Conservation (phyloP, 2,329 filamentous ascomycete species). For the Microsporum canis region DNA sequence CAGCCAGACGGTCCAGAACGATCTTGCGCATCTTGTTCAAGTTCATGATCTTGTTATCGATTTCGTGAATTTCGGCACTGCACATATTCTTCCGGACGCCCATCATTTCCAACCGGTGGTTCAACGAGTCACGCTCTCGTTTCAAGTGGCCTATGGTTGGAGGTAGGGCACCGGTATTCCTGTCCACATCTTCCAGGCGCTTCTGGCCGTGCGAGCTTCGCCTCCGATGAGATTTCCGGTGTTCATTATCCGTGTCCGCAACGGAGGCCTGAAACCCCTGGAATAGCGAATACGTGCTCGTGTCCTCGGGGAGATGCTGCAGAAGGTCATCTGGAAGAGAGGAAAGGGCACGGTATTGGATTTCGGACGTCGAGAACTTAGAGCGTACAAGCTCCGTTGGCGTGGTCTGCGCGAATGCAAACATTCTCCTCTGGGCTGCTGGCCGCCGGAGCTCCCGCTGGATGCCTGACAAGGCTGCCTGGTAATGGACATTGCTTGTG, state of each 20-base stretch:
- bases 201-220: conserved; percentile 65
- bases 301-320: conserved; percentile 73
- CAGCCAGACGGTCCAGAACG: conserved; percentile 73
- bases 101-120: conserved; percentile 83
- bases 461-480: conserved; percentile 76
- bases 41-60: conserved; percentile 93
- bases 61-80: conserved; percentile 87
- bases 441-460: conserved; percentile 81
- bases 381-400: conserved; percentile 91
- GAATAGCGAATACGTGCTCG: conserved; percentile 83
- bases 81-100: conserved; percentile 94
- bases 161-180: conserved; percentile 44
- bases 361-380: conserved; percentile 79
- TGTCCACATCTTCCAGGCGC: conserved; percentile 51
- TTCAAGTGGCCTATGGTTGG: conserved; percentile 62
- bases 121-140: conserved; percentile 66
- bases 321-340: conserved; percentile 86
- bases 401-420: conserved; percentile 78
- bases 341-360: conserved; percentile 82
- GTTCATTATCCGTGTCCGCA: conserved; percentile 54
- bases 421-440: conserved; percentile 74
- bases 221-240: conserved; percentile 57
- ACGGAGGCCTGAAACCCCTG: conserved; percentile 90
- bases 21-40: conserved; percentile 86
- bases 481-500: conserved; percentile 50